Evolutionary conservation across 768 basidiomycete species (phyloP).

Genomic region (Phaeotremella skinneri): DNA sequence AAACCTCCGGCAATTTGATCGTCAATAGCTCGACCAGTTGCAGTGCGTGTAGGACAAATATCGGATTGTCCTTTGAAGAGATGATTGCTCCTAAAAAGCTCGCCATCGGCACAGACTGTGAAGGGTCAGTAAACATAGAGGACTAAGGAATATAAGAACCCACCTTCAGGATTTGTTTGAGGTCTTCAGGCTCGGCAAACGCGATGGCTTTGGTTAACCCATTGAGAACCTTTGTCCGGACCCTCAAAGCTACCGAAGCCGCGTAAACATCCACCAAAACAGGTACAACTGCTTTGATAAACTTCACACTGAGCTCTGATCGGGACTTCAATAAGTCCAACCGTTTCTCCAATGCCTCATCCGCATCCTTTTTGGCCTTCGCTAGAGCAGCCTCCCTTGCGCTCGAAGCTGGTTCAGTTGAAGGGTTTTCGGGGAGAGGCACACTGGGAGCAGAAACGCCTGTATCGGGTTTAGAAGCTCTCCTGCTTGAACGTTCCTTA

Average conservation of each 20-base stretch:
- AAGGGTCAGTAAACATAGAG: constrained; percentile 4
- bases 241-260: constrained; percentile 85
- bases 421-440: constrained; percentile 47
- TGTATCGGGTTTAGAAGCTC: constrained; percentile 23
- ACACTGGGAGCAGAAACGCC: constrained; percentile 38
- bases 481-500: constrained; percentile 9
- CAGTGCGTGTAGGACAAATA: constrained; percentile 79
- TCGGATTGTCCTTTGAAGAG: constrained; percentile 85
- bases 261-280: constrained; percentile 98
- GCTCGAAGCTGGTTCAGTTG: constrained; percentile 7
- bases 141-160: constrained; percentile 41
- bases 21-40: constrained; percentile 91
- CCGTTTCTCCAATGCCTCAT: constrained; percentile 57
- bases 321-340: constrained; percentile 73
- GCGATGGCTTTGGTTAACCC: constrained; percentile 87
- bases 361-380: constrained; percentile 51
- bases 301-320: constrained; percentile 69
- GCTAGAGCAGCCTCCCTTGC: constrained; percentile 14
- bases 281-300: constrained; percentile 84
- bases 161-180: constrained; percentile 75
- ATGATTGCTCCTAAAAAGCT: constrained; percentile 92
- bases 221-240: constrained; percentile 83
- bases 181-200: constrained; percentile 73
- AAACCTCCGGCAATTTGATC: constrained; percentile 75
- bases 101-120: constrained; percentile 85